Evolutionary conservation across 2,329 filamentous ascomycete genomes (phyloP), one percentile per base, ranked within the genome.

Genomic region (Mariannaea elegans): DNA sequence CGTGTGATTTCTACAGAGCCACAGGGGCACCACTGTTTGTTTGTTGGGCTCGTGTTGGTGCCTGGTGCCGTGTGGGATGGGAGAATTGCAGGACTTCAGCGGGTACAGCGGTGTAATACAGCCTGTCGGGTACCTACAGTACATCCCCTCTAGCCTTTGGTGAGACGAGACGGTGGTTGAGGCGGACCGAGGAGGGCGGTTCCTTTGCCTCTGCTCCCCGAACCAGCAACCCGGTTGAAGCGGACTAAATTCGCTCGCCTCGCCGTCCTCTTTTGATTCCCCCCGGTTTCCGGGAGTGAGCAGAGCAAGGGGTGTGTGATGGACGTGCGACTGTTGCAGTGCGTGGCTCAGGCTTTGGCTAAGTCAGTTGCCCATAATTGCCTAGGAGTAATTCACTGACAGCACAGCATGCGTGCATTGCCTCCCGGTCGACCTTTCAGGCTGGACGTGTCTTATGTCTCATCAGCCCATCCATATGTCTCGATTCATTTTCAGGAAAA

Each of bases 11-110:
- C 24, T 5, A 16, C 42, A 31, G 39, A 24, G 24, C 42, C 56
- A 56, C 61, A 66, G 63, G 65, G 65, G 63, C 36, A 38, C 6
- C 21, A 46, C 21, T 18, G 21, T 34, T 29, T 51, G 36, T 31
- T 16, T 51, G 54, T 45, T 57, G 54, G 54, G 47, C 41, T 50
- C 39, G 54, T 19, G 32, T 12, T 19, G 38, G 42, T 51, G 39
- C 31, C 34, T 38, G 27, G 52, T 42, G 44, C 52, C 44, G 24
- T n/a, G 44, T 34, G 21, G 12, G 21, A 38, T 23, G 36, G 23
- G 32, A 14, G 32, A 14, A 14, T 9, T 9, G 32, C 32, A 36
- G 32, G 42, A 18, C 36, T 44, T 16, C 38, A 59, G 49, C 50
- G 39, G 39, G 23, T 31, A 49, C 38, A 54, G 50, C 50, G 23